phyloP scores from a whole-genome alignment of 73 alveolate species.

The Blepharisma japonicum region DNA sequence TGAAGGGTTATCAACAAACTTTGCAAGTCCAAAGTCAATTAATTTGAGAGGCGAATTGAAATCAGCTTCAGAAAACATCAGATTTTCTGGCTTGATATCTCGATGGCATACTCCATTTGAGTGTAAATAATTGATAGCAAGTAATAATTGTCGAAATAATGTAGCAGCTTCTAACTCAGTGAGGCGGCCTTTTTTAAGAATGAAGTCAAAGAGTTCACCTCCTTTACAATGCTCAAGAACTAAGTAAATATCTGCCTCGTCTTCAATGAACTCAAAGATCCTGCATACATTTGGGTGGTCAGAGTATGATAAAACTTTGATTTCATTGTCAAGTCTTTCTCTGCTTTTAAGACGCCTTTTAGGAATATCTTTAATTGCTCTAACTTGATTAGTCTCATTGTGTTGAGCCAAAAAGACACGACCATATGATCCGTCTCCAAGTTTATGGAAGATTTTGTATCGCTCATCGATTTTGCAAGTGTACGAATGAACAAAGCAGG shows the following conservation, averaged over 20 bases:
- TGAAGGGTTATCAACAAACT: neutral
- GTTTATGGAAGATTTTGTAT: neutral
- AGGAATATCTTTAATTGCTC: slow-evolving; percentile 84
- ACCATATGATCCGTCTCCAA: slow-evolving; percentile 19
- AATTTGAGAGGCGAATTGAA: neutral
- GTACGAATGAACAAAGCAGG: no score
- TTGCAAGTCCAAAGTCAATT: slow-evolving; percentile 29
- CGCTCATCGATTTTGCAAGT: neutral
- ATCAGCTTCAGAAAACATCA: slow-evolving; percentile 13
- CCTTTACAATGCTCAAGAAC: slow-evolving; percentile 48
- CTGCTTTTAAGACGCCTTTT: slow-evolving; percentile 68
- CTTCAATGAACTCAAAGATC: slow-evolving; percentile 43
- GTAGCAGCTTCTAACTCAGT: slow-evolving; percentile 3
- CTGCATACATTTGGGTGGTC: slow-evolving; percentile 48
- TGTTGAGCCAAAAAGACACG: neutral
- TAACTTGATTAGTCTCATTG: slow-evolving; percentile 16
- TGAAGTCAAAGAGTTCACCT: slow-evolving; percentile 42
- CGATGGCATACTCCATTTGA: slow-evolving; percentile 23
- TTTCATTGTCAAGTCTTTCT: slow-evolving; percentile 54
- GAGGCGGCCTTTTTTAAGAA: neutral
- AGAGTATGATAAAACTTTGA: neutral
- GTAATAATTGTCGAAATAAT: neutral
- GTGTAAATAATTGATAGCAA: slow-evolving; percentile 22
- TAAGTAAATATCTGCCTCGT: slow-evolving; percentile 30
- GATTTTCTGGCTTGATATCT: slow-evolving; percentile 31